Conservation (phyloP, 192 early-diverging fungal species). For the Dissophora ornata region DNA sequence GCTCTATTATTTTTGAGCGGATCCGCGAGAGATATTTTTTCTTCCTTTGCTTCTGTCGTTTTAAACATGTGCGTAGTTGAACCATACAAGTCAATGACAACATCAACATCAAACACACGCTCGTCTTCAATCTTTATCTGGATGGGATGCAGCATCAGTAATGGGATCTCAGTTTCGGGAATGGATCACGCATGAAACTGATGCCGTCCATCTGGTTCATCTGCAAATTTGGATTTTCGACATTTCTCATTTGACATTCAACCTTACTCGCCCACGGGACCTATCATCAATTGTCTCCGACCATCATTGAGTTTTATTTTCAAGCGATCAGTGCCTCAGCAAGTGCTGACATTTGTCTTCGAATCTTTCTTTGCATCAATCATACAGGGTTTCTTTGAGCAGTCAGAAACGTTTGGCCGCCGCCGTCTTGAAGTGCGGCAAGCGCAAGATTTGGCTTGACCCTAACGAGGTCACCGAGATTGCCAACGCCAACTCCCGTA, state of each 20-base stretch:
- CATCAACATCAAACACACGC: neutral
- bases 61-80: constrained; percentile 47
- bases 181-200: constrained; percentile 6
- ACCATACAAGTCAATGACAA: neutral
- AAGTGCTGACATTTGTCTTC: constrained; percentile 12
- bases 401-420: constrained; percentile 97
- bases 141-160: neutral
- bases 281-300: constrained; percentile 5
- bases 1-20: constrained; percentile 18
- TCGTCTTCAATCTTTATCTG: constrained; percentile 6
- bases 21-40: constrained; percentile 11
- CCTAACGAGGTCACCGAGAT: constrained; percentile 96
- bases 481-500: constrained; percentile 97
- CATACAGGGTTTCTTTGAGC: constrained; percentile 76
- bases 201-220: constrained; percentile 1
- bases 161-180: neutral
- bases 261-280: too few relatives aligned
- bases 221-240: neutral
- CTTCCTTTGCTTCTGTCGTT: constrained; percentile 49
- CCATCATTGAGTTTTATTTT: neutral
- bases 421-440: constrained; percentile 95
- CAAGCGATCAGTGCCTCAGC: neutral
- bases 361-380: constrained; percentile 7
- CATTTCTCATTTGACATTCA: constrained; percentile 29
- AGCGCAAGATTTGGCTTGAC: constrained; percentile 99